These are phyloP conservation scores for Penicillium frequentans DNA, from an alignment of 2,329 filamentous ascomycete genomes.

Conservation along the genomic window DNA sequence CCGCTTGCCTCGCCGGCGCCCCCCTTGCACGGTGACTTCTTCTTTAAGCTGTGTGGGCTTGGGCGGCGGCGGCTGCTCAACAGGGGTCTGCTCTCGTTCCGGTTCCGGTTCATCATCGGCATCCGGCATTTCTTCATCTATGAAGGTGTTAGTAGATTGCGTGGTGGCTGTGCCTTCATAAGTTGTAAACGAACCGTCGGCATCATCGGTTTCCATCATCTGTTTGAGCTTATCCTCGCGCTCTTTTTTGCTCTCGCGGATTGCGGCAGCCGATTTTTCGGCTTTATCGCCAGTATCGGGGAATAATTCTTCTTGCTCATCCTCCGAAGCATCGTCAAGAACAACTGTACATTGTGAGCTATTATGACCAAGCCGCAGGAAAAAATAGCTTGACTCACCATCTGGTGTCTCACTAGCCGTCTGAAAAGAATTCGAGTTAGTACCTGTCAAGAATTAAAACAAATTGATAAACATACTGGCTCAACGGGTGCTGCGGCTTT, in stretches of 20 bases:
- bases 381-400: slow-evolving; percentile 35
- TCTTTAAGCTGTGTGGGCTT: slow-evolving; percentile 50
- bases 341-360: slow-evolving; percentile 39
- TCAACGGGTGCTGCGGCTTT: slow-evolving; percentile 45
- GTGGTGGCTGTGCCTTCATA: not conserved
- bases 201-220: slow-evolving; percentile 72
- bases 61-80: slow-evolving; percentile 34
- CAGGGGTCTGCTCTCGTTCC: slow-evolving; percentile 39
- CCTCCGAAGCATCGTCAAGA: slow-evolving; percentile 58
- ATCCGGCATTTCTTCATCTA: slow-evolving; percentile 61
- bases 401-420: slow-evolving; percentile 48
- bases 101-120: slow-evolving; percentile 40
- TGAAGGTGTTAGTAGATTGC: slow-evolving; percentile 4
- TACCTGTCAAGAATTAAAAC: not conserved
- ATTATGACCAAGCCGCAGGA: not conserved
- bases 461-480: slow-evolving; percentile 35
- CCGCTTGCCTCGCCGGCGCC: slow-evolving; percentile 72
- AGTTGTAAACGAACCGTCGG: slow-evolving; percentile 18
- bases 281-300: slow-evolving; percentile 37
- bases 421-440: slow-evolving; percentile 22
- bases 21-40: slow-evolving; percentile 58
- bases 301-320: slow-evolving; percentile 55
- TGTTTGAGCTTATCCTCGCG: slow-evolving; percentile 65
- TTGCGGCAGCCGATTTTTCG: slow-evolving; percentile 38
- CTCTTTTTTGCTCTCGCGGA: slow-evolving; percentile 56